Base-by-base conservation (phyloP, 177 flowering plant genomes). In the Vitis hybrid region DNA sequence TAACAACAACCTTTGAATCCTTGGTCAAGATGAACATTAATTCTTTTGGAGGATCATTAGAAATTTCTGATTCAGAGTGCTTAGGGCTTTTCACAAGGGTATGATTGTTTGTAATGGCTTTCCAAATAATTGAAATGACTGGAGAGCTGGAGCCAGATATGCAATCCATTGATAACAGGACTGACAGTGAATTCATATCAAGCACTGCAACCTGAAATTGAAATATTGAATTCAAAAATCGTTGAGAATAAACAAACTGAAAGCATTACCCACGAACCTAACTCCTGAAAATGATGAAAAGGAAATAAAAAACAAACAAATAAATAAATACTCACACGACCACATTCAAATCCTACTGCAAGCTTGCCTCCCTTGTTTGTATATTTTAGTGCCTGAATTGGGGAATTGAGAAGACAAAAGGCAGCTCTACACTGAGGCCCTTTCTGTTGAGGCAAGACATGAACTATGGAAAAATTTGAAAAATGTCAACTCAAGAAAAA, bases 171-270 rank as follows among this genome's bases (percentile, higher is more conserved):
- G 78, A 74, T 81, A 82, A 89, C 74, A 85, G 18, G 68, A 88
- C 80, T 56, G 91, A 82, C 15, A 71, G 73, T 3, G 82, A 80
- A 73, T 39, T 69, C 74, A 78, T 69, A 68, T 89, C 90, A 74
- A 92, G 82, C 74, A 90, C 81, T 22, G 87, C 90, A 63, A 90
- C 87, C 98, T 92, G 93, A 73, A 77, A 80, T 49, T 8, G 53
- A 68, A 50, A 51, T 62, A 69, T 70, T 34, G 39, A 20, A 49
- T 29, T 19, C 26, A 39, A 67, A 51, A 55, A 71, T 59, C 16
- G n/a, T 31, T 68, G 19, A 6, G 18, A 52, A 18, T 29, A 45
- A 34, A 64, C 8, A 19, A 66, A 53, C 26, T 49, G 31, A 74
- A 56, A 3, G 45, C 1, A n/a, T 16, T 11, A 26, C 56, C 20